Evolutionary conservation across 208 protist genomes (phyloP).

Genomic region (Crithidia brevicula): DNA sequence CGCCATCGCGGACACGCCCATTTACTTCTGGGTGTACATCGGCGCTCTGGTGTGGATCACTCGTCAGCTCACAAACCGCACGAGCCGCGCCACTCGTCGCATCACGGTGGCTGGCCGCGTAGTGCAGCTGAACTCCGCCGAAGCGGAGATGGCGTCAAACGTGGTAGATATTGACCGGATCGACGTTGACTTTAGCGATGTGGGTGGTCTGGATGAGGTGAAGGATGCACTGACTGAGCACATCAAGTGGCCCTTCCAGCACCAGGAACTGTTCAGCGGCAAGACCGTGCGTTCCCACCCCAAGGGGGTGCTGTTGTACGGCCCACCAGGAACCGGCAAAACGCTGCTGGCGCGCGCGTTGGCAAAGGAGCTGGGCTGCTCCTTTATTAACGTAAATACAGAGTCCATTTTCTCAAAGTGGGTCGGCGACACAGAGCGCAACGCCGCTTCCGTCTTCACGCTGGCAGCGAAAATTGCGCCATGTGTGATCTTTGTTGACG

Average conservation of each 20-base stretch:
- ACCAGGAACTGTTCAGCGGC: slow-evolving; percentile 71
- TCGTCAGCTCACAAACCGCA: slow-evolving; percentile 48
- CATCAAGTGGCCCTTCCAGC: slow-evolving; percentile 88
- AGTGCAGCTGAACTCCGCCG: slow-evolving; percentile 59
- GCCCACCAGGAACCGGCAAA: slow-evolving; percentile 99
- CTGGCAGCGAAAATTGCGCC: slow-evolving; percentile 82
- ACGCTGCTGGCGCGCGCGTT: slow-evolving; percentile 98
- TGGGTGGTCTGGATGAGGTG: slow-evolving; percentile 80
- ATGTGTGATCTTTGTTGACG: slow-evolving; percentile 93
- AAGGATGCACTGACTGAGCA: slow-evolving; percentile 80
- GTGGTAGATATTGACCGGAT: slow-evolving; percentile 78
- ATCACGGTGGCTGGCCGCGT: slow-evolving; percentile 43
- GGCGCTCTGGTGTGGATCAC: slow-evolving; percentile 65
- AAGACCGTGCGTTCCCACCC: slow-evolving; percentile 94
- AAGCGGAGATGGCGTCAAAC: slow-evolving; percentile 65
- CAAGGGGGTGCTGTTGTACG: slow-evolving; percentile 99
- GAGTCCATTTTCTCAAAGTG: slow-evolving; percentile 91
- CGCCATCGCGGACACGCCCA: slow-evolving; percentile 45
- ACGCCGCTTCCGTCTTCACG: slow-evolving; percentile 91
- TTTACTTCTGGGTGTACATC: slow-evolving; percentile 79
- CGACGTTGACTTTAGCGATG: slow-evolving; percentile 57
- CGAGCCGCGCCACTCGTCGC: slow-evolving; percentile 47
- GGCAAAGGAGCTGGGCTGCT: slow-evolving; percentile 98
- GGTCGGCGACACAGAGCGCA: slow-evolving; percentile 97
- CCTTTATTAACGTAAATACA: slow-evolving; percentile 98